These are phyloP conservation scores for Eustoma russellianum DNA, from an alignment of 257 asterid species.

Conservation along the genomic window DNA sequence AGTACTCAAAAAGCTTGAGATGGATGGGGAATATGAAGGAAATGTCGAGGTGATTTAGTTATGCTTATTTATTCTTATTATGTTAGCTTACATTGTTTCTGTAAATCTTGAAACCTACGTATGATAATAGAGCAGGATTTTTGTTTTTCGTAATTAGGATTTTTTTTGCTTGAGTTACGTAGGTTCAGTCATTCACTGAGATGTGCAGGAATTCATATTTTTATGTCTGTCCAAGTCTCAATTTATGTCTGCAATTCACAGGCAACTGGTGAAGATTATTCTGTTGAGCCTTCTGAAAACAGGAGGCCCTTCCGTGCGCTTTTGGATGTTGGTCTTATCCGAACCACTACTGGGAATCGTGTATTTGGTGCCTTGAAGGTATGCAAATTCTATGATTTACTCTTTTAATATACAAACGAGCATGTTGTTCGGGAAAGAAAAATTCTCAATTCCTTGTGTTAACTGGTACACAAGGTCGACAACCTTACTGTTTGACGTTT, in stretches of 20 bases:
- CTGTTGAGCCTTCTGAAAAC: constrained; percentile 60
- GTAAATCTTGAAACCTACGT: too few relatives aligned
- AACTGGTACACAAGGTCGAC: too few relatives aligned
- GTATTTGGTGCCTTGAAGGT: constrained; percentile 73
- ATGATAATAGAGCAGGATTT: too few relatives aligned
- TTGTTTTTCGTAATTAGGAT: too few relatives aligned
- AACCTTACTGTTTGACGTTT: neutral
- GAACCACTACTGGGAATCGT: constrained; percentile 67
- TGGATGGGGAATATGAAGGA: constrained; percentile 66
- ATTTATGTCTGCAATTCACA: constrained; percentile 4
- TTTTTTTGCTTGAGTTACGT: too few relatives aligned
- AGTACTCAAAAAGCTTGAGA: constrained; percentile 56
- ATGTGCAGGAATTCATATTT: too few relatives aligned
- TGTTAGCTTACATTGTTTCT: too few relatives aligned
- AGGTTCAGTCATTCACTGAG: too few relatives aligned
- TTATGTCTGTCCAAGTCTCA: too few relatives aligned
- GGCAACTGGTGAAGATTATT: constrained; percentile 70
- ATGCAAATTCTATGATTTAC: neutral
- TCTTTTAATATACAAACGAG: neutral
- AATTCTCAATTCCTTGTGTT: neutral
- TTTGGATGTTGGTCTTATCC: constrained; percentile 55
- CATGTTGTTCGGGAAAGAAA: neutral
- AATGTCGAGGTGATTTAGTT: constrained; percentile 47
- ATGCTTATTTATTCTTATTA: too few relatives aligned
- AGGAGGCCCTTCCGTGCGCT: constrained; percentile 66